phyloP scores from a whole-genome alignment of 179 eudicot species.

The Patellifolia procumbens region DNA sequence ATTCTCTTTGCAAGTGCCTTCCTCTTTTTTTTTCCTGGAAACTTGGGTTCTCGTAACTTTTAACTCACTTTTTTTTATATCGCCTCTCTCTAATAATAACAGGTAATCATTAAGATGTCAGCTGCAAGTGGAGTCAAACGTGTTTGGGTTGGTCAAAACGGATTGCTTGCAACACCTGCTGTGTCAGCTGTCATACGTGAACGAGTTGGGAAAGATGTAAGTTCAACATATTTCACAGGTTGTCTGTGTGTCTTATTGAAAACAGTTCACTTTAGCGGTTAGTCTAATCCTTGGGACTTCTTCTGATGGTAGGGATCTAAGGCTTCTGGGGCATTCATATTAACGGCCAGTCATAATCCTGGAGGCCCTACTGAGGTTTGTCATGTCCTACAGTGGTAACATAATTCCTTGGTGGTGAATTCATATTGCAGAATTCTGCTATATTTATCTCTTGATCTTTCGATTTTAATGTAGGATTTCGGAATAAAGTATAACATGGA shows the following conservation, averaged over 20 bases:
- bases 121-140: conserved; percentile 96
- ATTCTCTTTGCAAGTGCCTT: background rate
- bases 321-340: conserved; percentile 86
- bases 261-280: background rate
- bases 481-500: conserved; percentile 99
- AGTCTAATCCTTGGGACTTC: background rate
- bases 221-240: conserved; percentile 29
- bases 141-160: conserved; percentile 95
- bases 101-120: conserved; percentile 94
- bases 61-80: background rate
- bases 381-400: conserved; percentile 16
- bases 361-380: conserved; percentile 95
- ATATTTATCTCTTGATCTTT: too few species aligned
- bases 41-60: conserved; percentile 2
- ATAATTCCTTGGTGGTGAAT: background rate
- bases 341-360: conserved; percentile 98
- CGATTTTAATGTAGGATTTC: conserved; percentile 63
- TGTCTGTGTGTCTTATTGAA: background rate
- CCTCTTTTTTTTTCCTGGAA: too few species aligned
- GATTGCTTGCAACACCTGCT: conserved; percentile 94
- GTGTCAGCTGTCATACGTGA: conserved; percentile 97
- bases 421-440: background rate
- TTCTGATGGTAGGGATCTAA: conserved; percentile 63
- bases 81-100: conserved; percentile 19
- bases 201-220: conserved; percentile 86